phyloP scores from a whole-genome alignment of 2,329 filamentous ascomycete species.

The Claviceps sp. region DNA sequence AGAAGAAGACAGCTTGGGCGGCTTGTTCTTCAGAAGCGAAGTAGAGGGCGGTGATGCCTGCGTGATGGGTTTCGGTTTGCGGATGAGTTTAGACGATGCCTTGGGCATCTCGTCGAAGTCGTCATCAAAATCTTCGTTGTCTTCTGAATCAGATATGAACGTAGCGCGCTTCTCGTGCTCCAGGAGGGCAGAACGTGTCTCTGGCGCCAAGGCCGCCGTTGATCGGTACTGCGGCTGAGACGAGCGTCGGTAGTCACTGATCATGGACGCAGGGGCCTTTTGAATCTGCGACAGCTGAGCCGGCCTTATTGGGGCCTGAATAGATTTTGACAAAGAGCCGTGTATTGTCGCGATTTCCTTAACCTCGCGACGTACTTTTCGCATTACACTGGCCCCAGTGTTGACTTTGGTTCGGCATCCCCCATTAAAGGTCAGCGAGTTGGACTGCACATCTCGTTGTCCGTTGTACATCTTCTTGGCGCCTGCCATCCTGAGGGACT shows the following conservation, averaged over 20 bases:
- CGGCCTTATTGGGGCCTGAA: slow-evolving; percentile 15
- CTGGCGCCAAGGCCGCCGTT: slow-evolving; percentile 9
- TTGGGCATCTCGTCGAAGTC: not conserved
- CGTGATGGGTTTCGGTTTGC: slow-evolving; percentile 8
- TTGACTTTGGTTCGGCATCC: slow-evolving; percentile 39
- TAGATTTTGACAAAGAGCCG: slow-evolving; percentile 28
- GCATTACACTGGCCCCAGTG: slow-evolving; percentile 39
- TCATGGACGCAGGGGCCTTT: slow-evolving; percentile 39
- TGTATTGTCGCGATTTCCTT: slow-evolving; percentile 37
- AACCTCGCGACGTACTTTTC: slow-evolving; percentile 42
- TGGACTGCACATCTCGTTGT: slow-evolving; percentile 16
- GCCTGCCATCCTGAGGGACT: slow-evolving; percentile 19
- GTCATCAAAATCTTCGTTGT: slow-evolving; percentile 12
- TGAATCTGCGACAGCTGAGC: slow-evolving; percentile 27
- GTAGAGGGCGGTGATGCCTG: not conserved
- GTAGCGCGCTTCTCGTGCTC: slow-evolving; percentile 23
- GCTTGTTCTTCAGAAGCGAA: not conserved
- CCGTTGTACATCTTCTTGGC: slow-evolving; percentile 16
- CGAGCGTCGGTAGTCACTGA: slow-evolving; percentile 36
- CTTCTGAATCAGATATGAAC: slow-evolving; percentile 28
- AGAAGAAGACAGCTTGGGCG: not conserved
- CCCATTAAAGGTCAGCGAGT: slow-evolving; percentile 28
- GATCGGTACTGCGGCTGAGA: slow-evolving; percentile 22
- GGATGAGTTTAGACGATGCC: not conserved
- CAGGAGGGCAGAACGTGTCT: slow-evolving; percentile 12